Conservation (phyloP, 441 rosid genomes). For the Francoa sonchifolia region DNA sequence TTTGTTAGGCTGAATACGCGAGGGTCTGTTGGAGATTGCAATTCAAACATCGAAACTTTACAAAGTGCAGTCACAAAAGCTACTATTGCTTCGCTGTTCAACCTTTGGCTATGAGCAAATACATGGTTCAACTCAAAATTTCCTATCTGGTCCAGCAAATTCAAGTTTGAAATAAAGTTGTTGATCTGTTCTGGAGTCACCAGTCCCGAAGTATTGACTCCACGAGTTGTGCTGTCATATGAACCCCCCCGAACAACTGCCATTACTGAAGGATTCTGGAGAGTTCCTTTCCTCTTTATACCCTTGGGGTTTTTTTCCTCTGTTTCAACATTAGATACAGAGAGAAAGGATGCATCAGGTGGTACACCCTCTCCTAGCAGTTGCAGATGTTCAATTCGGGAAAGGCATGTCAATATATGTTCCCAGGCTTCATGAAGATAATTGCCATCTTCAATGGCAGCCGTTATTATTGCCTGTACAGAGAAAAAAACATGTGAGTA, state of each 20-base stretch:
- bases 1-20: conserved; percentile 98
- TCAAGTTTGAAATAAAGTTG: conserved; percentile 76
- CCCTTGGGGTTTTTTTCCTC: conserved; percentile 64
- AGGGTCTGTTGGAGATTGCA: conserved; percentile 97
- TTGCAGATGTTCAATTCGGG: conserved; percentile 93
- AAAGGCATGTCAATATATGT: conserved; percentile 89
- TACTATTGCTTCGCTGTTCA: conserved; percentile 93
- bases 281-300: conserved; percentile 71
- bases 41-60: conserved; percentile 89
- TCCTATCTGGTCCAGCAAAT: conserved; percentile 96
- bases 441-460: conserved; percentile 94
- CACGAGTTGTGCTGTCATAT: conserved; percentile 70
- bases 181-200: conserved; percentile 73
- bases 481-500: conserved; percentile 11
- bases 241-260: conserved; percentile 99
- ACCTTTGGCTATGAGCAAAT: conserved; percentile 89
- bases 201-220: conserved; percentile 49
- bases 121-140: conserved; percentile 88
- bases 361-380: conserved; percentile 95
- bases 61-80: conserved; percentile 93
- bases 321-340: conserved; percentile 50
- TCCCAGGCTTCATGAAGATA: conserved; percentile 96
- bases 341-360: conserved; percentile 72
- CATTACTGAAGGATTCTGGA: conserved; percentile 91
- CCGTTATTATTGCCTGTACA: conserved; percentile 75